Conservation (phyloP, 2,329 filamentous ascomycete genomes). For the Cryphonectria carpinicola region DNA sequence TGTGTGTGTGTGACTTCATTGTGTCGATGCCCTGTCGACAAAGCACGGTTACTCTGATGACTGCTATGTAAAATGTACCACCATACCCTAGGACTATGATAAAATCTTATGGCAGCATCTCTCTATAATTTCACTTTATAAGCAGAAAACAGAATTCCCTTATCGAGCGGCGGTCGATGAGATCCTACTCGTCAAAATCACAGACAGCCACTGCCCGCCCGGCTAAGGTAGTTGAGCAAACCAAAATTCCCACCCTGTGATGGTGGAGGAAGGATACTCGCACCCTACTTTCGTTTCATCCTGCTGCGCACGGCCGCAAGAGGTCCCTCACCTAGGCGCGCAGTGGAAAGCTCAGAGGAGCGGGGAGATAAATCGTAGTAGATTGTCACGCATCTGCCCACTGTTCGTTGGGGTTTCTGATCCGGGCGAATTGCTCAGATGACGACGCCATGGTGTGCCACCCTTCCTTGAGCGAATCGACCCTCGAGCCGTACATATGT, state of each 20-base stretch:
- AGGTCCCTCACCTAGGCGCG: neutral
- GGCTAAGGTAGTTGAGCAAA: neutral
- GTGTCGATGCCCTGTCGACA: neutral
- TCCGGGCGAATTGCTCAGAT: neutral
- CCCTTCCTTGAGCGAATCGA: neutral
- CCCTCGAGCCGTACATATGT: neutral
- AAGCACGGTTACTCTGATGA: neutral
- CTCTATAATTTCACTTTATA: neutral
- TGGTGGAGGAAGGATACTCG: neutral
- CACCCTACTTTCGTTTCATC: neutral
- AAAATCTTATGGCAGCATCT: neutral
- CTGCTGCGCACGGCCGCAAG: neutral
- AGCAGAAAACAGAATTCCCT: neutral
- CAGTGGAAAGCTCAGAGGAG: neutral
- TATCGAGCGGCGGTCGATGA: neutral
- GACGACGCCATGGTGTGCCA: neutral
- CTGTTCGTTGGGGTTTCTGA: neutral
- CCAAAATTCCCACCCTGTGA: neutral
- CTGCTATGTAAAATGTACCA: too few species aligned
- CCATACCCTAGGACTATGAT: neutral
- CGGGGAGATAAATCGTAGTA: neutral
- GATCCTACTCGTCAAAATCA: neutral
- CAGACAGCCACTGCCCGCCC: neutral
- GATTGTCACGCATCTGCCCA: neutral
- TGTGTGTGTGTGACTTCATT: neutral